phyloP scores from a whole-genome alignment of 352 stramenopile species.

The Phytophthora fragariaefolia region DNA sequence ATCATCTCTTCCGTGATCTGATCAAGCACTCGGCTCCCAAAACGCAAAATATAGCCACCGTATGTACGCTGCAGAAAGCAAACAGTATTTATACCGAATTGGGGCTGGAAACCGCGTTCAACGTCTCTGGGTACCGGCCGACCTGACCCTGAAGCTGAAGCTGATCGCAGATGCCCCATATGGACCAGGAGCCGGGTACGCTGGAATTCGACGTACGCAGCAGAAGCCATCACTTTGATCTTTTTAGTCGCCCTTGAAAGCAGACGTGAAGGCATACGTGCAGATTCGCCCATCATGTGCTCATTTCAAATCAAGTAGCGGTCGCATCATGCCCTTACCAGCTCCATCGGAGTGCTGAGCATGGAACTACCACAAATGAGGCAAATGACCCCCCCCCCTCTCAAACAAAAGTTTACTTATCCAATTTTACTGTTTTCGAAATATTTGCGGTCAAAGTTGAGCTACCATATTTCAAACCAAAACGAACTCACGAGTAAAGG shows the following conservation, averaged over 20 bases:
- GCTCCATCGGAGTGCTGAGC: not conserved
- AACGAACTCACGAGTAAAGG: too few relatives aligned
- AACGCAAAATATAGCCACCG: not conserved
- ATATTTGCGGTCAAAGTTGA: too few relatives aligned
- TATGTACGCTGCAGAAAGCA: not conserved
- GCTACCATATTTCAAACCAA: too few relatives aligned
- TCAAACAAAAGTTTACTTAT: too few relatives aligned
- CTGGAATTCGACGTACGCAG: constrained; percentile 8
- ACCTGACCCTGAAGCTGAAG: not conserved
- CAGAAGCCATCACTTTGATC: constrained; percentile 1
- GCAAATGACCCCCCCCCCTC: too few relatives aligned
- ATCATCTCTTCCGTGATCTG: not conserved
- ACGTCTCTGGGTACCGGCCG: not conserved
- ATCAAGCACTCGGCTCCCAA: not conserved
- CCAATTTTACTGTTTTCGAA: too few relatives aligned
- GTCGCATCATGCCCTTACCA: not conserved
- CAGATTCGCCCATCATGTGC: too few relatives aligned
- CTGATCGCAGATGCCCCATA: constrained; percentile 2
- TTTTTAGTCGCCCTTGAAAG: not conserved
- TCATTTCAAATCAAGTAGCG: constrained; percentile 6
- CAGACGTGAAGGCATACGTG: constrained; percentile 6
- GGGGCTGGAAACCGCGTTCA: not conserved
- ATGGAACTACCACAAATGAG: not conserved
- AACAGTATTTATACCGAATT: not conserved
- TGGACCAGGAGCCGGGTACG: not conserved